Percentiles rank a stretch among this genome's conserved stretches.
phyloP scores from a whole-genome alignment of 2,329 filamentous ascomycete species.

The Fusarium sp. region DNA sequence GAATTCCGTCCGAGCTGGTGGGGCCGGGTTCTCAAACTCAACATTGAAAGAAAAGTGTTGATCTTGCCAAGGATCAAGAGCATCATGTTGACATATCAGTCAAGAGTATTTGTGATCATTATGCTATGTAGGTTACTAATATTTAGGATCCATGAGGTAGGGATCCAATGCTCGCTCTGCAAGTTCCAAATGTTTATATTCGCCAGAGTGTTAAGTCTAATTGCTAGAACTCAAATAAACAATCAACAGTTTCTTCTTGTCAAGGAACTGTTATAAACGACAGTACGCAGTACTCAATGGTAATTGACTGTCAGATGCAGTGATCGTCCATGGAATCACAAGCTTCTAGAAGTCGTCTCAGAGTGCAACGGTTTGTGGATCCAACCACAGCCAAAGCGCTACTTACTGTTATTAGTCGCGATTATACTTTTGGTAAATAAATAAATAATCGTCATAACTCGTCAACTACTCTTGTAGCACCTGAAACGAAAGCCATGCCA shows the following conservation, averaged over 20 bases:
- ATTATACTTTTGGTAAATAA: slow-evolving; percentile 24
- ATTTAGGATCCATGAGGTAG: no score
- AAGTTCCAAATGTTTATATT: no score
- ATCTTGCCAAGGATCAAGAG: no score
- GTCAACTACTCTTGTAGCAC: background rate
- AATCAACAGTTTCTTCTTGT: background rate
- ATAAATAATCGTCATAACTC: slow-evolving; percentile 17
- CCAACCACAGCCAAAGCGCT: slow-evolving; percentile 8
- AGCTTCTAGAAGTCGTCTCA: slow-evolving; percentile 31
- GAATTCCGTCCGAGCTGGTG: slow-evolving; percentile 30
- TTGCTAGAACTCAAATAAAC: no score
- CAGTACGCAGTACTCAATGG: background rate
- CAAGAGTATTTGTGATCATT: no score
- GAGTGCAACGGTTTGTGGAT: slow-evolving; percentile 16
- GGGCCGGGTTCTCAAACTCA: slow-evolving; percentile 3
- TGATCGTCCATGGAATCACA: slow-evolving; percentile 18
- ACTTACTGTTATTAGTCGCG: background rate
- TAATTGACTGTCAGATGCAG: background rate
- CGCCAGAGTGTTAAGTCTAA: no score
- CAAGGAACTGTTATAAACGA: slow-evolving; percentile 2
- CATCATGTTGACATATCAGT: no score
- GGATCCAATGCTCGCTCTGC: no score
- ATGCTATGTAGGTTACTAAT: no score
- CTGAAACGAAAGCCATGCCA: background rate
- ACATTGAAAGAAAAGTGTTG: no score